Conservation (phyloP, 805 yeast genomes). For the Candida insectorum region DNA sequence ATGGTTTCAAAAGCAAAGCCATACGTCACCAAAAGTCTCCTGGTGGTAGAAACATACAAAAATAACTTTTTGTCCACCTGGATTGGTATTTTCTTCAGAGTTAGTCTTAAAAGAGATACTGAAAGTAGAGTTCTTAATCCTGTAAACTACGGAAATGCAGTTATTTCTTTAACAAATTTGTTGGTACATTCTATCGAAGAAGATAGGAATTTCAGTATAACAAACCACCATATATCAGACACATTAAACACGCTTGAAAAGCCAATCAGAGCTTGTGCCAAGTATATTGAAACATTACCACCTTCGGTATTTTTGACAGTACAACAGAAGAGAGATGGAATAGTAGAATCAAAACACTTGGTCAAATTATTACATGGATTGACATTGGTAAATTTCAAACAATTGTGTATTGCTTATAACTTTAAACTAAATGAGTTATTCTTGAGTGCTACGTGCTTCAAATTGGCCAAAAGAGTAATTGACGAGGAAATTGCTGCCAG, state of each 20-base stretch:
- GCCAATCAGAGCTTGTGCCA: conserved; percentile 45
- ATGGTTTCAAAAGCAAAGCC: conserved; percentile 11
- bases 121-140: conserved; percentile 61
- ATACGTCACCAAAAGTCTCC: conserved; percentile 2
- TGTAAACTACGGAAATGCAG: conserved; percentile 56
- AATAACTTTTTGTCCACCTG: conserved; percentile 26
- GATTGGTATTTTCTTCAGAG: conserved; percentile 33
- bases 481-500: conserved; percentile 53
- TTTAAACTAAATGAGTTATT: conserved; percentile 61
- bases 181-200: conserved; percentile 61
- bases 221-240: conserved; percentile 52
- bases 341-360: conserved; percentile 28
- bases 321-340: conserved; percentile 15
- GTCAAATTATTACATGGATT: conserved; percentile 60
- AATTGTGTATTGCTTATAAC: conserved; percentile 62
- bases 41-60: conserved; percentile 13
- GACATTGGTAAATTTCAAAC: conserved; percentile 60
- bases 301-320: conserved; percentile 47
- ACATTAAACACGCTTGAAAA: conserved; percentile 57
- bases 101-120: conserved; percentile 49
- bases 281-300: conserved; percentile 36
- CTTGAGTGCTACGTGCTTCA: conserved; percentile 59
- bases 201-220: conserved; percentile 54
- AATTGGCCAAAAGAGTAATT: conserved; percentile 69
- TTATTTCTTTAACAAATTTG: conserved; percentile 57